These are phyloP conservation scores for Alternaria arbusti DNA, from an alignment of 2,329 filamentous ascomycete genomes.

Conservation along the genomic window DNA sequence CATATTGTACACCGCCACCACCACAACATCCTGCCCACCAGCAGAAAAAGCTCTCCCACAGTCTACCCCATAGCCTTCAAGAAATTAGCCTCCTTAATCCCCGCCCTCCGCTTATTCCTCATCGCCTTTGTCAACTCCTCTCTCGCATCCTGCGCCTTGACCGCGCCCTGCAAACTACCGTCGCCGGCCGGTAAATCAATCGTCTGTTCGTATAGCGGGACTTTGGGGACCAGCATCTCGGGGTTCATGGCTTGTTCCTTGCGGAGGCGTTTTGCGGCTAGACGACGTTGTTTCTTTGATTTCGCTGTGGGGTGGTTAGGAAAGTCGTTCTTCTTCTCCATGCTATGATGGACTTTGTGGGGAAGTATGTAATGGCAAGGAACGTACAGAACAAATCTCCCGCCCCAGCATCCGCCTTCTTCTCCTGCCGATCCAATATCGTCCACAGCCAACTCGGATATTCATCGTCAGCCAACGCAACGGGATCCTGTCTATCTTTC, in stretches of 20 bases:
- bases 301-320: constrained; percentile 56
- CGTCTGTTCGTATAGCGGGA: constrained; percentile 78
- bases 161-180: constrained; percentile 55
- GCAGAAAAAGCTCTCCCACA: neutral
- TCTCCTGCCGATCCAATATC: constrained; percentile 68
- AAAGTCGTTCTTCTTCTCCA: neutral
- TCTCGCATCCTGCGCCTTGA: constrained; percentile 59
- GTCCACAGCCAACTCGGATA: constrained; percentile 85
- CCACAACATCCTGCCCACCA: neutral
- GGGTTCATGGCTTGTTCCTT: constrained; percentile 71
- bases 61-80: constrained; percentile 72
- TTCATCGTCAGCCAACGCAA: constrained; percentile 74
- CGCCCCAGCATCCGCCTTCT: constrained; percentile 59
- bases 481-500: constrained; percentile 74
- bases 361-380: neutral
- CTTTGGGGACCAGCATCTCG: constrained; percentile 65
- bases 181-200: constrained; percentile 70
- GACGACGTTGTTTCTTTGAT: constrained; percentile 79
- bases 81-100: constrained; percentile 87
- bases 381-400: constrained; percentile 82
- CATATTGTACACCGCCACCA: neutral
- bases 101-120: constrained; percentile 74
- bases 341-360: neutral
- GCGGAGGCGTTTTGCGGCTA: constrained; percentile 70
- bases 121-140: constrained; percentile 72